Conservation (phyloP, 441 rosid genomes). For the Iberis amara region DNA sequence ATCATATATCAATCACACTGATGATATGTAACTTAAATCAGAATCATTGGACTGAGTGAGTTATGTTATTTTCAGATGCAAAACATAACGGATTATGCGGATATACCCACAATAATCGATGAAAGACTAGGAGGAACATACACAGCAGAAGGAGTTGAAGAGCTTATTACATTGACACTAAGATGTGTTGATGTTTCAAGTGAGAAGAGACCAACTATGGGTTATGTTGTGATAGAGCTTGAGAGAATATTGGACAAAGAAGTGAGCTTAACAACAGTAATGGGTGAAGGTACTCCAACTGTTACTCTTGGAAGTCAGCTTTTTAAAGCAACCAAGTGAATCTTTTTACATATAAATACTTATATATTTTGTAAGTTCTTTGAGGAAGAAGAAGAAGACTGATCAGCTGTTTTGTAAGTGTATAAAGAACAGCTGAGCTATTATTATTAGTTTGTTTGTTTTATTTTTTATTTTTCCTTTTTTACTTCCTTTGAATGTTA, state of each 20-base stretch:
- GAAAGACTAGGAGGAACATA: slow-evolving; percentile 49
- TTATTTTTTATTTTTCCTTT: background rate
- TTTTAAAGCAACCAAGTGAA: slow-evolving; percentile 41
- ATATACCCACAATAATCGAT: slow-evolving; percentile 43
- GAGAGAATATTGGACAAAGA: slow-evolving; percentile 54
- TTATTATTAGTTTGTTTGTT: slow-evolving; percentile 39
- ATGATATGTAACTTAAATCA: background rate
- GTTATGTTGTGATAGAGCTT: slow-evolving; percentile 48
- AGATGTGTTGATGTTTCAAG: slow-evolving; percentile 52
- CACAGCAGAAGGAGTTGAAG: slow-evolving; percentile 65
- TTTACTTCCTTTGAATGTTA: slow-evolving; percentile 29
- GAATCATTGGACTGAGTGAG: background rate
- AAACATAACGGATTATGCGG: slow-evolving; percentile 43
- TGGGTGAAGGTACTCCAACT: slow-evolving; percentile 64
- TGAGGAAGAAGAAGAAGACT: slow-evolving; percentile 32
- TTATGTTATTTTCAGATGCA: slow-evolving; percentile 45
- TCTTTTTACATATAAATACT: slow-evolving; percentile 5
- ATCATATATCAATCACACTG: background rate
- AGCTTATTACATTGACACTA: slow-evolving; percentile 39
- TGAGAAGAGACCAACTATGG: slow-evolving; percentile 55
- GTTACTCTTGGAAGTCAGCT: slow-evolving; percentile 68
- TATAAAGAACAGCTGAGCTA: slow-evolving; percentile 66
- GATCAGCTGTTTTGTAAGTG: slow-evolving; percentile 60
- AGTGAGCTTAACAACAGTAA: slow-evolving; percentile 57
- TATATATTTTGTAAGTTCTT: slow-evolving; percentile 16